Conservation (phyloP, 345 rosid genomes). For the Barbarea vulgaris region DNA sequence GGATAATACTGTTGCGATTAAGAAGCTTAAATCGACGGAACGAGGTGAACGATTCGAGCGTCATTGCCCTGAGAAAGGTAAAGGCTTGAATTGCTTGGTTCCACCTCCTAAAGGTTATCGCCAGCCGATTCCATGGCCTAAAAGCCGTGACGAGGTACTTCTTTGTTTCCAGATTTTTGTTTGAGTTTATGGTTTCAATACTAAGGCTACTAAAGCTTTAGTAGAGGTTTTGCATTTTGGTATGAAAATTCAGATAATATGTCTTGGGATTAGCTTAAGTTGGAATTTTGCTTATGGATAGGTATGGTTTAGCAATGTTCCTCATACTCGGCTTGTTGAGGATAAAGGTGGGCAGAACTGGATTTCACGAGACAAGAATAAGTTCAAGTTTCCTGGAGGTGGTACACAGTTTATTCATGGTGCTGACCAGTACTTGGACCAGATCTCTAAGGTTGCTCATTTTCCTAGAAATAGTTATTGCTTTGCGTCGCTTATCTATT, state of each 20-base stretch:
- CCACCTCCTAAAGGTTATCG: constrained; percentile 83
- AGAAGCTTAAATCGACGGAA: constrained; percentile 65
- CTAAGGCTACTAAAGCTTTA: not conserved
- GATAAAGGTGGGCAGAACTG: constrained; percentile 99
- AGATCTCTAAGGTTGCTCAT: constrained; percentile 69
- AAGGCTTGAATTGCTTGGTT: constrained; percentile 79
- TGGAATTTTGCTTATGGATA: constrained; percentile 37
- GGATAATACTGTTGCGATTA: constrained; percentile 75
- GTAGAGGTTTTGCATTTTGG: not conserved
- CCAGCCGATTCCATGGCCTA: constrained; percentile 87
- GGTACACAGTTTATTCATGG: constrained; percentile 99
- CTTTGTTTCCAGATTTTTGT: not conserved
- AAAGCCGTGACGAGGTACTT: constrained; percentile 90
- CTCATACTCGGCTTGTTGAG: constrained; percentile 83
- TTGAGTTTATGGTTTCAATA: not conserved
- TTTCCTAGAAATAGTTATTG: not conserved
- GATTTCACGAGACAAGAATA: constrained; percentile 72
- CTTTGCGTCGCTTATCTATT: not conserved
- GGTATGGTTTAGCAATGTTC: constrained; percentile 95
- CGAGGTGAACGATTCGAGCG: constrained; percentile 87
- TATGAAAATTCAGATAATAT: not conserved
- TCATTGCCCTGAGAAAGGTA: constrained; percentile 75
- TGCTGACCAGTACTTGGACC: constrained; percentile 85
- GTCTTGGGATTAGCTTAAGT: not conserved
- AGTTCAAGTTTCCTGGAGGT: constrained; percentile 96